A percentile compares a stretch with the other conserved stretches of the same genome.
Conservation (phyloP, 2,329 filamentous ascomycete genomes). For the Sarocladium strictum region DNA sequence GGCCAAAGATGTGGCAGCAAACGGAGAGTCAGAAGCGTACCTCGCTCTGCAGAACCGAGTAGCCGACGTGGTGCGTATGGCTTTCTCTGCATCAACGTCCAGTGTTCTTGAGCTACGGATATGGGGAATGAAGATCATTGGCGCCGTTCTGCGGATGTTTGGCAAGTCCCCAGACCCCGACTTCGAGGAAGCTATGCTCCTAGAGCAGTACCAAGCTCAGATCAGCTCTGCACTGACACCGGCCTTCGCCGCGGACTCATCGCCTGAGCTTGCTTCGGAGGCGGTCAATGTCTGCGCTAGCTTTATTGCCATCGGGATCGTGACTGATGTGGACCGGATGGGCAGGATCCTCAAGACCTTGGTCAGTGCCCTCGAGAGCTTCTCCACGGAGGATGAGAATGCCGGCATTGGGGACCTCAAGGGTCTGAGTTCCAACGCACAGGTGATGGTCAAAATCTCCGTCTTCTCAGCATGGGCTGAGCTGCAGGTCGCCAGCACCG, state of each 20-base stretch:
- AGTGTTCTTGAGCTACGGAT: slow-evolving; percentile 85
- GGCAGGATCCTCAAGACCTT: slow-evolving; percentile 92
- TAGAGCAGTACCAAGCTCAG: slow-evolving; percentile 98
- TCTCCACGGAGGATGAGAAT: slow-evolving; percentile 73
- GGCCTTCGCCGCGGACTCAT: slow-evolving; percentile 92
- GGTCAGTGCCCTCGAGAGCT: slow-evolving; percentile 85
- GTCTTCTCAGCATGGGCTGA: slow-evolving; percentile 97
- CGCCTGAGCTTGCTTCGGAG: slow-evolving; percentile 89
- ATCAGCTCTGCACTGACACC: slow-evolving; percentile 95
- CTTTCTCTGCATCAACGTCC: slow-evolving; percentile 94
- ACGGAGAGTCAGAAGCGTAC: slow-evolving; percentile 74
- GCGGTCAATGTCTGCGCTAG: slow-evolving; percentile 97
- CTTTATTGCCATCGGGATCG: slow-evolving; percentile 94
- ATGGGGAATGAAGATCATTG: slow-evolving; percentile 88
- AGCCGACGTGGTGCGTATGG: slow-evolving; percentile 91
- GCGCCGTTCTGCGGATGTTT: slow-evolving; percentile 91
- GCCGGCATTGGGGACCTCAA: slow-evolving; percentile 89
- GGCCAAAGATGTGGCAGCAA: slow-evolving; percentile 69
- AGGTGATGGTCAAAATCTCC: slow-evolving; percentile 97
- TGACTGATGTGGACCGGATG: slow-evolving; percentile 98
- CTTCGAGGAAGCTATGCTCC: slow-evolving; percentile 90
- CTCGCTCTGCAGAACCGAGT: slow-evolving; percentile 73
- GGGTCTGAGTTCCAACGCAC: slow-evolving; percentile 88
- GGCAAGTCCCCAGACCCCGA: slow-evolving; percentile 93
- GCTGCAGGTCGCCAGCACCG: slow-evolving; percentile 87